phyloP scores from a whole-genome alignment of 1,284 basidiomycete genomes.

The Ceratobasidium sp. region DNA sequence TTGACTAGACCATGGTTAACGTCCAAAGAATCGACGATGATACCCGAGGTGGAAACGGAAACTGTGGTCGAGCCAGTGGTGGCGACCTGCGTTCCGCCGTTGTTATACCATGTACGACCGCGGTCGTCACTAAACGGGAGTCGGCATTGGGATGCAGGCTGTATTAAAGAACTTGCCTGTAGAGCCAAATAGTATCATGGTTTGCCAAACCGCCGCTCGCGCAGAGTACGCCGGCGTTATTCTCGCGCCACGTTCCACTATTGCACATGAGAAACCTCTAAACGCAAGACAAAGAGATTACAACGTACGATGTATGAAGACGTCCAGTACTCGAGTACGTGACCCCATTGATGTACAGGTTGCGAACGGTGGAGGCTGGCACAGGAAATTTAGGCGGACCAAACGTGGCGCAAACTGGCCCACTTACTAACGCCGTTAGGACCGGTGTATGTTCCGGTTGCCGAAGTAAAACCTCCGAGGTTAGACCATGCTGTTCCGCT shows the following conservation, averaged over 20 bases:
- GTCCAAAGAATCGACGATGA: slow-evolving; percentile 47
- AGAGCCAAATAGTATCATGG: slow-evolving; percentile 47
- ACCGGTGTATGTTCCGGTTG: slow-evolving; percentile 46
- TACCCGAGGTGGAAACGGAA: slow-evolving; percentile 44
- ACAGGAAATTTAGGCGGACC: neutral
- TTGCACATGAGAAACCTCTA: neutral
- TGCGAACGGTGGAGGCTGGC: slow-evolving; percentile 28
- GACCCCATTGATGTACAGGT: slow-evolving; percentile 48
- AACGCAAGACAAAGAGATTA: neutral
- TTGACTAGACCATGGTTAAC: slow-evolving; percentile 48
- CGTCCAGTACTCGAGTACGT: slow-evolving; percentile 46
- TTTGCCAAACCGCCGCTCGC: slow-evolving; percentile 46
- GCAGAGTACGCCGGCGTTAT: slow-evolving; percentile 44
- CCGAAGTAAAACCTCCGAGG: slow-evolving; percentile 46
- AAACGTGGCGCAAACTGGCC: neutral
- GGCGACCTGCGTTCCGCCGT: slow-evolving; percentile 44
- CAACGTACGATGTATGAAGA: slow-evolving; percentile 44
- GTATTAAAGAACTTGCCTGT: slow-evolving; percentile 10
- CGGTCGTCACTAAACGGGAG: slow-evolving; percentile 41
- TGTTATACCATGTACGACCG: slow-evolving; percentile 48
- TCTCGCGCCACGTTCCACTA: slow-evolving; percentile 48
- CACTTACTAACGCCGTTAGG: slow-evolving; percentile 45
- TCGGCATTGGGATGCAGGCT: neutral
- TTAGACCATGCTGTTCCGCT: slow-evolving; percentile 45
- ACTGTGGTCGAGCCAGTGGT: slow-evolving; percentile 46